Conservation (phyloP, 2,329 filamentous ascomycete genomes). For the Neonectria magnoliae region DNA sequence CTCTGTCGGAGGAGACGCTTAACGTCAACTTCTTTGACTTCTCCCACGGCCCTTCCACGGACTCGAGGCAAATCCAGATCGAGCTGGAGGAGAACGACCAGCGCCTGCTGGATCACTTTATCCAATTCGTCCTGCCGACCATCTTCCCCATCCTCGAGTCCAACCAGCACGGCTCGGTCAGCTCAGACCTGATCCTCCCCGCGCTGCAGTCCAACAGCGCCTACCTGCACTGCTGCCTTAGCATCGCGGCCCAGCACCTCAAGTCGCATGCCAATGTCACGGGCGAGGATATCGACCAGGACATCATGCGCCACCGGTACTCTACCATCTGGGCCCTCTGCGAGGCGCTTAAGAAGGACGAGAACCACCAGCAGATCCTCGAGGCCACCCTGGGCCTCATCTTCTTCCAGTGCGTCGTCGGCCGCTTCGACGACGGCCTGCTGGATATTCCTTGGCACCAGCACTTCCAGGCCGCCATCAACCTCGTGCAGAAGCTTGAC, state of each 20-base stretch:
- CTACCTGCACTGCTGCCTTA: slow-evolving; percentile 95
- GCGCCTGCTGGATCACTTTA: slow-evolving; percentile 87
- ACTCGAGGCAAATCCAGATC: slow-evolving; percentile 75
- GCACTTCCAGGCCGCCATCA: slow-evolving; percentile 92
- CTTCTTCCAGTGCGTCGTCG: slow-evolving; percentile 94
- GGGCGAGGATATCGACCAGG: slow-evolving; percentile 81
- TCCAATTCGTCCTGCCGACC: slow-evolving; percentile 85
- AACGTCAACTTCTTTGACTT: slow-evolving; percentile 89
- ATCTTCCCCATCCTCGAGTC: slow-evolving; percentile 93
- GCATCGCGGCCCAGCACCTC: slow-evolving; percentile 90
- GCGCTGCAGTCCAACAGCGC: slow-evolving; percentile 91
- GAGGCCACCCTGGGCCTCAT: slow-evolving; percentile 95
- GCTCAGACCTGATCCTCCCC: slow-evolving; percentile 84
- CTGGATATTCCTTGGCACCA: slow-evolving; percentile 97
- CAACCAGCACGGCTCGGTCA: slow-evolving; percentile 85
- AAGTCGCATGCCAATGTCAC: slow-evolving; percentile 75
- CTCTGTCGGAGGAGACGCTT: slow-evolving; percentile 70
- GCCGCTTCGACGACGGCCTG: slow-evolving; percentile 82
- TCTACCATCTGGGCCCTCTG: slow-evolving; percentile 88
- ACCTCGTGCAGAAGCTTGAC: slow-evolving; percentile 85
- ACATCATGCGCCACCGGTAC: slow-evolving; percentile 92
- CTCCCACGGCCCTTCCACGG: slow-evolving; percentile 71
- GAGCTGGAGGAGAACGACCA: slow-evolving; percentile 90
- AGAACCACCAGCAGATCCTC: slow-evolving; percentile 86
- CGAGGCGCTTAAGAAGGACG: slow-evolving; percentile 80